Evolutionary conservation across 2,329 filamentous ascomycete species (phyloP).

Genomic region (Colletotrichum sp.): DNA sequence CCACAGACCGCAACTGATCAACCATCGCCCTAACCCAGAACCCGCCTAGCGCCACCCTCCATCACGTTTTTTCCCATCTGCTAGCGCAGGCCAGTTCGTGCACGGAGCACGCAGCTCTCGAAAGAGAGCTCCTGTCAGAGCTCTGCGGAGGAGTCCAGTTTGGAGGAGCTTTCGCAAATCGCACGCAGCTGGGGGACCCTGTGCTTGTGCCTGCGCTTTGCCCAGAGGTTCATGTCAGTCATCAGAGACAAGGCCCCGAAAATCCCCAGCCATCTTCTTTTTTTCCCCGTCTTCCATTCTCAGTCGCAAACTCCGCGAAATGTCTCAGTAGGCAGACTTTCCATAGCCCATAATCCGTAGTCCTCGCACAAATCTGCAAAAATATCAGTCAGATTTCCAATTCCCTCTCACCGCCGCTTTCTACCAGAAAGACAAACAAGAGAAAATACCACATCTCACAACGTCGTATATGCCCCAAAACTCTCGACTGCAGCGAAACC

Average conservation of each 20-base stretch:
- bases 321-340: neutral
- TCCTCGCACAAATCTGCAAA: neutral
- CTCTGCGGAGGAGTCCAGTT: neutral
- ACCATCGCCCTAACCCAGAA: neutral
- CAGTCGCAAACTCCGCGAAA: neutral
- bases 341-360: neutral
- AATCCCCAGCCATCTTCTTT: slow-evolving; percentile 2
- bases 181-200: neutral
- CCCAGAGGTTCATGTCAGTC: neutral
- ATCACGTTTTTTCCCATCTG: neutral
- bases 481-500: neutral
- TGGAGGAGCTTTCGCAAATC: neutral
- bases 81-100: neutral
- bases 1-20: slow-evolving; percentile 17
- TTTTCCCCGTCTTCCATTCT: neutral
- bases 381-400: neutral
- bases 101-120: neutral
- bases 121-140: neutral
- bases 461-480: neutral
- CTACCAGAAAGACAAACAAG: neutral
- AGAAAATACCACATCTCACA: neutral
- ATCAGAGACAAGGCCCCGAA: neutral
- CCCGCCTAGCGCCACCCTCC: neutral
- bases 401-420: neutral
- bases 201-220: neutral